Evolutionary conservation across 805 yeast species (phyloP).

Genomic region (Blastobotrys mokoenaii): DNA sequence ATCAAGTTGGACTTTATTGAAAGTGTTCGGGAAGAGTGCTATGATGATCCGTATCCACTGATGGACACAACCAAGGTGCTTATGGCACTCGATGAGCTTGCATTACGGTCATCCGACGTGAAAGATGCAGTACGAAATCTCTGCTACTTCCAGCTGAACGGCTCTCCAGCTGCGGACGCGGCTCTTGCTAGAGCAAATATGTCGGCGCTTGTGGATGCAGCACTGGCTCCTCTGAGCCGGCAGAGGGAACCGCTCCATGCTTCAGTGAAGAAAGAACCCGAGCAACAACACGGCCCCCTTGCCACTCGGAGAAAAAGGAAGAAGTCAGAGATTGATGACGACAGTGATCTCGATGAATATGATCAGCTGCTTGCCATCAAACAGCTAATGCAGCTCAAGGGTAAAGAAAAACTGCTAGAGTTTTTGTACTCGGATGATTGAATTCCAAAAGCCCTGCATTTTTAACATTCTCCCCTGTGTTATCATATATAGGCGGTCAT

Average conservation of each 20-base stretch:
- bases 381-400: slow-evolving; percentile 57
- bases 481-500: too few relatives aligned
- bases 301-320: too few relatives aligned
- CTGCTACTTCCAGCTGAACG: slow-evolving; percentile 28
- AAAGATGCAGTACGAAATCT: slow-evolving; percentile 30
- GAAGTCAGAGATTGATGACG: slow-evolving; percentile 2
- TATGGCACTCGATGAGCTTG: slow-evolving; percentile 28
- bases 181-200: slow-evolving; percentile 22
- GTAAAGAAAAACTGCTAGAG: slow-evolving; percentile 52
- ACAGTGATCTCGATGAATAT: slow-evolving; percentile 11
- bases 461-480: too few relatives aligned
- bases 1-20: slow-evolving; percentile 61
- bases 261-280: slow-evolving; percentile 1
- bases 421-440: slow-evolving; percentile 35
- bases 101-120: slow-evolving; percentile 17
- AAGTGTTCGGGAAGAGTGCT: slow-evolving; percentile 34
- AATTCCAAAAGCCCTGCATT: too few relatives aligned
- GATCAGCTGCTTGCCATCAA: slow-evolving; percentile 41
- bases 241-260: too few relatives aligned
- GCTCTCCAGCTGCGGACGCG: slow-evolving; percentile 28
- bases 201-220: slow-evolving; percentile 24
- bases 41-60: slow-evolving; percentile 27
- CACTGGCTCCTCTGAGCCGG: slow-evolving; percentile 24
- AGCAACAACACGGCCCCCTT: too few relatives aligned
- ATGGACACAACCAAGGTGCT: slow-evolving; percentile 31